phyloP scores from a whole-genome alignment of 2,329 filamentous ascomycete genomes.

The Colletotrichum falcatum region DNA sequence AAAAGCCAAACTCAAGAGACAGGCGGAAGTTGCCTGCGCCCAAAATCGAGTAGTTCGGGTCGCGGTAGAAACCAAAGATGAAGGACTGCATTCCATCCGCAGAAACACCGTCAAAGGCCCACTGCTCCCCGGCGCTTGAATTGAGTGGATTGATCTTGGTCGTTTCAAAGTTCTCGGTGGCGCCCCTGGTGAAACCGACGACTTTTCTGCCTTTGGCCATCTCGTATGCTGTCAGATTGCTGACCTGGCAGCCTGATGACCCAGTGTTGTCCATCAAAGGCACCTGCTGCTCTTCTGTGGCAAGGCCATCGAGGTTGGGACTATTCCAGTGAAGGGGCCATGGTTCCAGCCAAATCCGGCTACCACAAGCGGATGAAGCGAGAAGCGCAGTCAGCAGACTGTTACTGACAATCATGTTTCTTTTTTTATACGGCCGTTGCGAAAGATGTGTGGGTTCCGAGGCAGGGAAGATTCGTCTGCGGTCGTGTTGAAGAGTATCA shows the following conservation, averaged over 20 bases:
- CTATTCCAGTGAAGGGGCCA: conserved; percentile 9
- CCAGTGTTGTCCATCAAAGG: neutral
- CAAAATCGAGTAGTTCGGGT: conserved; percentile 47
- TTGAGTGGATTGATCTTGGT: conserved; percentile 45
- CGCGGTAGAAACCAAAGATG: conserved; percentile 48
- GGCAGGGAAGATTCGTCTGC: neutral
- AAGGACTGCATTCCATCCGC: conserved; percentile 44
- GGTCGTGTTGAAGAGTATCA: neutral
- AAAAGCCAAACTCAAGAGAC: conserved; percentile 44
- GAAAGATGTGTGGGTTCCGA: no score
- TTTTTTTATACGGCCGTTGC: neutral
- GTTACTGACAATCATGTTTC: neutral
- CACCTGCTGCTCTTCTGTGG: neutral
- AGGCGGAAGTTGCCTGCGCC: conserved; percentile 47
- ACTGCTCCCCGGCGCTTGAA: conserved; percentile 46
- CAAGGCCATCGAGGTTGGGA: neutral
- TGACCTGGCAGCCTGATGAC: conserved; percentile 3
- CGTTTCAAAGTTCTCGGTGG: conserved; percentile 31
- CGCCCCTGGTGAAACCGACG: conserved; percentile 21
- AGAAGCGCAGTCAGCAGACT: neutral
- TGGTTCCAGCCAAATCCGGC: conserved; percentile 5
- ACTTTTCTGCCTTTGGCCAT: conserved; percentile 30
- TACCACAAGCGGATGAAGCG: neutral
- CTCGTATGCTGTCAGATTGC: conserved; percentile 26
- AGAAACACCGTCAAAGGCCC: conserved; percentile 48